A percentile compares a stretch with the other conserved stretches of the same genome.
These are phyloP conservation scores for Keithomyces neogunnii DNA, from an alignment of 2,329 filamentous ascomycete species.

Conservation along the genomic window DNA sequence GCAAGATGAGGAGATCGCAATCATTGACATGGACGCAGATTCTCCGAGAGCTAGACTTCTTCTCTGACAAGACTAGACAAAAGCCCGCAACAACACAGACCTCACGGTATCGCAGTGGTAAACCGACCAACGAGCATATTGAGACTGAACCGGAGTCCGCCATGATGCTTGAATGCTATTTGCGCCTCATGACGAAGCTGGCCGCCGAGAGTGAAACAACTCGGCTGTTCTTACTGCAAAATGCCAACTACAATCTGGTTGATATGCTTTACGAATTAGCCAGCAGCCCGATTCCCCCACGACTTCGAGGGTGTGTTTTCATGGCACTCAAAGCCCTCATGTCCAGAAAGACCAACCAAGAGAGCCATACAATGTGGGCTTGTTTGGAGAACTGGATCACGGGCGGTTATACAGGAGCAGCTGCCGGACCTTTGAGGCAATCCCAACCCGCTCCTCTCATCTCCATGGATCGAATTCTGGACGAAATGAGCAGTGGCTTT, in stretches of 20 bases:
- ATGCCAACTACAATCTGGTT: conserved; percentile 57
- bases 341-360: conserved; percentile 58
- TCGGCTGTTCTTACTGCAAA: conserved; percentile 64
- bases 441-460: conserved; percentile 25
- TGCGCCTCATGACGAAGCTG: conserved; percentile 79
- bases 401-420: conserved; percentile 40
- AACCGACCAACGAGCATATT: conserved; percentile 56
- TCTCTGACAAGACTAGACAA: conserved; percentile 69
- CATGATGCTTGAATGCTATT: conserved; percentile 94
- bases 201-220: conserved; percentile 65
- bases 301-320: conserved; percentile 78
- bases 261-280: conserved; percentile 72
- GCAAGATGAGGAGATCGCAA: conserved; percentile 72
- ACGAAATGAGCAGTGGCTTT: conserved; percentile 67
- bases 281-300: conserved; percentile 64
- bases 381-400: conserved; percentile 73
- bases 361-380: conserved; percentile 70
- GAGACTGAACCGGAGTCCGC: conserved; percentile 84
- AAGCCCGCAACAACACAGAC: conserved; percentile 43
- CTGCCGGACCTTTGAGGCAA: conserved; percentile 24
- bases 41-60: conserved; percentile 80
- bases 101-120: conserved; percentile 44
- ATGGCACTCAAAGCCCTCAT: conserved; percentile 68
- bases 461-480: conserved; percentile 58
- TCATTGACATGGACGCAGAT: conserved; percentile 92